Evolutionary conservation across 2,329 filamentous ascomycete species (phyloP).

Genomic region (Nothomitra cinnamomea): DNA sequence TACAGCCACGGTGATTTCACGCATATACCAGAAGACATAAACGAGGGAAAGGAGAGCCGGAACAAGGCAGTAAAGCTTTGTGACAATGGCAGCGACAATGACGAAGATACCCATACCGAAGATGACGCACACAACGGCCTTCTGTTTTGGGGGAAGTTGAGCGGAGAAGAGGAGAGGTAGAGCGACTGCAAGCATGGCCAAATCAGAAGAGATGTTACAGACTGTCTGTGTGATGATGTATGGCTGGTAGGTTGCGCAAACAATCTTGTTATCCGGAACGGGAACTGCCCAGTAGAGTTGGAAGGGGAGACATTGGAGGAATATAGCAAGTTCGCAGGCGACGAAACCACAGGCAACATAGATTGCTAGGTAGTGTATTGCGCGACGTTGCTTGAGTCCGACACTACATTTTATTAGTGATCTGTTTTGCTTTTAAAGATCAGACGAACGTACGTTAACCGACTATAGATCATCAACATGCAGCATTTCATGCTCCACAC

Average conservation of each 20-base stretch:
- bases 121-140: constrained; percentile 32
- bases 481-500: constrained; percentile 40
- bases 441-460: constrained; percentile 30
- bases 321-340: constrained; percentile 37
- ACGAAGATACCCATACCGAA: constrained; percentile 35
- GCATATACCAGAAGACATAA: constrained; percentile 35
- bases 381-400: constrained; percentile 29
- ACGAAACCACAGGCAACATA: constrained; percentile 34
- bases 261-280: background rate
- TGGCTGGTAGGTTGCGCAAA: constrained; percentile 36
- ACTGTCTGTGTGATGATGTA: constrained; percentile 41
- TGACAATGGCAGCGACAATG: constrained; percentile 28
- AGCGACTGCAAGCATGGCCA: constrained; percentile 41
- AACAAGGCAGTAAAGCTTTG: constrained; percentile 22
- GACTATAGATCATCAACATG: constrained; percentile 38
- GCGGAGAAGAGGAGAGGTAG: constrained; percentile 36
- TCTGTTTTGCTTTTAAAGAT: background rate
- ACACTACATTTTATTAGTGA: constrained; percentile 17
- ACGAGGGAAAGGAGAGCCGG: constrained; percentile 21
- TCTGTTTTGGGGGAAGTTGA: constrained; percentile 33
- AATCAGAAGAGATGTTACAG: constrained; percentile 42
- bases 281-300: constrained; percentile 40
- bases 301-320: constrained; percentile 35
- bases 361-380: constrained; percentile 30
- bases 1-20: constrained; percentile 35